Evolutionary conservation across 2,329 filamentous ascomycete genomes (phyloP).

Genomic region (Periconia sp.): DNA sequence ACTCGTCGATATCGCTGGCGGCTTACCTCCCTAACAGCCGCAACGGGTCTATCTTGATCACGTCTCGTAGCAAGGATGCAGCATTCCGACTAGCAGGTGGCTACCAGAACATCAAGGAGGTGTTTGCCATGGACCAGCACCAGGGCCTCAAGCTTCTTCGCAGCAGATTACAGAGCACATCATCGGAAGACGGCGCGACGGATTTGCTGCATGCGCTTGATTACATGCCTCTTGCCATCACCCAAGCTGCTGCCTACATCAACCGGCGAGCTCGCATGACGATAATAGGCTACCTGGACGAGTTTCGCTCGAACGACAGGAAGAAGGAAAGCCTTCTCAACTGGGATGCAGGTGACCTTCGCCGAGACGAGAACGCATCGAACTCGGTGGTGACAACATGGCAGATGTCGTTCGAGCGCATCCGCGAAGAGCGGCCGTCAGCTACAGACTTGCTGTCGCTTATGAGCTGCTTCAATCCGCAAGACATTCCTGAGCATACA

Average conservation of each 20-base stretch:
- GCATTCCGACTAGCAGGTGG: slow-evolving; percentile 13
- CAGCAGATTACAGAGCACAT: slow-evolving; percentile 18
- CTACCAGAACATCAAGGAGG: slow-evolving; percentile 14
- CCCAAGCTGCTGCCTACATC: slow-evolving; percentile 42
- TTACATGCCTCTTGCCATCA: slow-evolving; percentile 38
- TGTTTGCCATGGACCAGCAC: slow-evolving; percentile 22
- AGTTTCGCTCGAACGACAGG: slow-evolving; percentile 43
- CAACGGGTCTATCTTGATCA: slow-evolving; percentile 12
- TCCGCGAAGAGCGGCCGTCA: slow-evolving; percentile 30
- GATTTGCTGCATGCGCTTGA: slow-evolving; percentile 24
- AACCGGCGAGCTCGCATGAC: slow-evolving; percentile 14
- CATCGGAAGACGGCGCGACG: slow-evolving; percentile 4
- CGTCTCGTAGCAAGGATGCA: slow-evolving; percentile 8
- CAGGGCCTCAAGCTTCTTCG: slow-evolving; percentile 21
- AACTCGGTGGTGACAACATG: slow-evolving; percentile 47
- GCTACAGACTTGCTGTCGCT: slow-evolving; percentile 55
- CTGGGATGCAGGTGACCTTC: slow-evolving; percentile 32
- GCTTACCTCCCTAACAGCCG: slow-evolving; percentile 9
- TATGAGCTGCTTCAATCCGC: slow-evolving; percentile 55
- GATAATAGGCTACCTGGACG: slow-evolving; percentile 42
- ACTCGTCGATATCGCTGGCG: neutral
- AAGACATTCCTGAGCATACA: slow-evolving; percentile 48
- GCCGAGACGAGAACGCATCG: slow-evolving; percentile 38
- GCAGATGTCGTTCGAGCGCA: slow-evolving; percentile 40
- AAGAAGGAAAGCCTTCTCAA: slow-evolving; percentile 24